Evolutionary conservation across 768 basidiomycete species (phyloP), one percentile per base, ranked within the genome.

Genomic region (Pulveroboletus sp.): DNA sequence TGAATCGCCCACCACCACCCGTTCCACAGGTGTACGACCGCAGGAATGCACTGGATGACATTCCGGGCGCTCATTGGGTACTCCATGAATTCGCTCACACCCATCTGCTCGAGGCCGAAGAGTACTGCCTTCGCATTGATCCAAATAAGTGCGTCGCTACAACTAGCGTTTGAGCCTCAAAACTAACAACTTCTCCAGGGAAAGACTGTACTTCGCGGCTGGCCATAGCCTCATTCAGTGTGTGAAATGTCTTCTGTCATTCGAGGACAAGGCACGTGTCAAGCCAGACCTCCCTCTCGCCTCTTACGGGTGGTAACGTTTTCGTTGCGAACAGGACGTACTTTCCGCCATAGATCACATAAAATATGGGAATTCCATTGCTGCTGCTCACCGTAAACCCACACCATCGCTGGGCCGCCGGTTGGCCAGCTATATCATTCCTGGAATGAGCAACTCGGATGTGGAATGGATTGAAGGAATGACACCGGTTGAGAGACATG

Each of bases 211-310:
- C 65, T 83, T 91, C 54, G 82, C 88, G 9, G 84, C 88, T 10
- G 95, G 93, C 0, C 89, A 81, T 62, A 86, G 88, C 5, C 77
- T 96, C 31, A 90, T 97, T 35, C 89, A 95, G 62, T 84, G 79
- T 47, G 82, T 96, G 47, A 97, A 97, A 72, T 89, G 83, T 5
- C 71, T 97, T 46, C 94, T 97, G 87, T 91, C 89, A 1, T 98
- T 89, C 62, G 93, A 88, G 51, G 86, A 92, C 67, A 81, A 83
- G 67, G 89, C 87, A 50, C 21, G 77, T 69, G 5, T n/a, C 28
- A n/a, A 30, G 11, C 15, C 10, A 4, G 13, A 26, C 17, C 8
- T 30, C 21, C 8, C 15, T 21, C 27, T 30, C 30, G 6, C 33
- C n/a, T 21, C 21, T 4, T 21, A 21, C 21, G 21, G 27, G n/a